Evolutionary conservation across 768 basidiomycete species (phyloP).

Genomic region (Psilocybe subaeruginosa): DNA sequence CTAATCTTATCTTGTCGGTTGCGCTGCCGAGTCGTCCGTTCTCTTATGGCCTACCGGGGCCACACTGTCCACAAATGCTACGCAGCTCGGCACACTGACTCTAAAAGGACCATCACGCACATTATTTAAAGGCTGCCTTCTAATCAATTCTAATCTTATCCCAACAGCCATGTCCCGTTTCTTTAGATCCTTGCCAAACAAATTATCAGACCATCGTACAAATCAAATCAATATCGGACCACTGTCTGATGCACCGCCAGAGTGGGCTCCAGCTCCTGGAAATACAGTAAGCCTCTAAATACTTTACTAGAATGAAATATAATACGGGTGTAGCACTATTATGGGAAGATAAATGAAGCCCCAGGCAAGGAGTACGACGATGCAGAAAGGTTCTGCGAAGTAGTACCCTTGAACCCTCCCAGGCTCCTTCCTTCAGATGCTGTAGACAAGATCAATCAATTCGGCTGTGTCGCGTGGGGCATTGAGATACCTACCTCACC

Average conservation of each 20-base stretch:
- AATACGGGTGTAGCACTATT: constrained; percentile 33
- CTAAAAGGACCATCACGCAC: no score
- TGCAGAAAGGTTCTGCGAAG: constrained; percentile 53
- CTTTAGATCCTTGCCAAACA: constrained; percentile 18
- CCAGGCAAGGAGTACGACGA: constrained; percentile 54
- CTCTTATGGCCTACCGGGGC: no score
- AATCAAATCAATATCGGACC: not conserved
- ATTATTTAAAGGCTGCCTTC: no score
- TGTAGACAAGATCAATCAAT: constrained; percentile 51
- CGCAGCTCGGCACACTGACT: no score
- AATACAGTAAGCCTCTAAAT: constrained; percentile 32
- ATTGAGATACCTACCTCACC: constrained; percentile 41
- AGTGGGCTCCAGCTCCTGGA: constrained; percentile 66
- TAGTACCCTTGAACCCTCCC: constrained; percentile 41
- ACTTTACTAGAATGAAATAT: not conserved
- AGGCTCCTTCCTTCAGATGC: constrained; percentile 51
- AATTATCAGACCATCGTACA: not conserved
- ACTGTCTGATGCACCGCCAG: constrained; percentile 40
- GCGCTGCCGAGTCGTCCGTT: no score
- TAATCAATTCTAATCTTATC: not conserved
- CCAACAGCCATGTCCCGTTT: constrained; percentile 11
- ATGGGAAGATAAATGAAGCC: constrained; percentile 61
- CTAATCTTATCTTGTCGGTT: not conserved
- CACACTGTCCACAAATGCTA: no score
- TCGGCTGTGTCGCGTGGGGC: constrained; percentile 58